phyloP scores from a whole-genome alignment of 1,284 basidiomycete species.

The Rhizopogon hawkerae region DNA sequence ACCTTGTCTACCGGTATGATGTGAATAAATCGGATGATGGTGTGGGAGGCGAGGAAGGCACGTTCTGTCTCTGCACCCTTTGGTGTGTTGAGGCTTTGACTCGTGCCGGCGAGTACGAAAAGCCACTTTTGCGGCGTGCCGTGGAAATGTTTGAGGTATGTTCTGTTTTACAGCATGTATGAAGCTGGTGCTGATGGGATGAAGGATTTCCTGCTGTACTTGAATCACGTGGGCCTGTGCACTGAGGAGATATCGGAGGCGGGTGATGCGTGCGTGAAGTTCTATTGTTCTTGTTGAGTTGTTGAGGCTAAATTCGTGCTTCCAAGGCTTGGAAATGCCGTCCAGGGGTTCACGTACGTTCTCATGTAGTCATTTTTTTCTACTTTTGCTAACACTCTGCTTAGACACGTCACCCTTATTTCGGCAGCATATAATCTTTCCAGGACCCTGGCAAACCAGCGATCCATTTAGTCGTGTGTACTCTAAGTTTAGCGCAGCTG shows the following conservation, averaged over 20 bases:
- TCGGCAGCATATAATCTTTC: conserved; percentile 77
- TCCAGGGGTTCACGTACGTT: conserved; percentile 80
- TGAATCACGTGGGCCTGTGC: conserved; percentile 81
- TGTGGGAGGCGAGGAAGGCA: conserved; percentile 88
- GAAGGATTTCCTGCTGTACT: conserved; percentile 64
- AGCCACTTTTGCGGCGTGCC: conserved; percentile 56
- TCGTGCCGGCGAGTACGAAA: conserved; percentile 73
- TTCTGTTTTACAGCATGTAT: background rate
- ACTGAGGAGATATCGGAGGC: conserved; percentile 77
- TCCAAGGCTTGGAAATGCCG: conserved; percentile 66
- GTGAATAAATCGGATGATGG: conserved; percentile 78
- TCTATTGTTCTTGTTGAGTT: background rate
- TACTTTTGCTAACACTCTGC: background rate
- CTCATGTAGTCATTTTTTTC: background rate
- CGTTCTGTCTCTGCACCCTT: conserved; percentile 72
- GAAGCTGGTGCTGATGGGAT: conserved; percentile 25
- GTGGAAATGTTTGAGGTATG: conserved; percentile 77
- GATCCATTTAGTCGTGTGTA: background rate
- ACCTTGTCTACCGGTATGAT: conserved; percentile 69
- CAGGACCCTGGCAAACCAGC: conserved; percentile 37
- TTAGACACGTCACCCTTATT: conserved; percentile 71
- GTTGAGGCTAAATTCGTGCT: conserved; percentile 1
- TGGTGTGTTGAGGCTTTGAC: conserved; percentile 86
- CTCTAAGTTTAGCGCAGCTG: background rate
- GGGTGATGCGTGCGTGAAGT: conserved; percentile 52